Conservation (phyloP, 352 stramenopile genomes). For the Phytophthora colocasiae region DNA sequence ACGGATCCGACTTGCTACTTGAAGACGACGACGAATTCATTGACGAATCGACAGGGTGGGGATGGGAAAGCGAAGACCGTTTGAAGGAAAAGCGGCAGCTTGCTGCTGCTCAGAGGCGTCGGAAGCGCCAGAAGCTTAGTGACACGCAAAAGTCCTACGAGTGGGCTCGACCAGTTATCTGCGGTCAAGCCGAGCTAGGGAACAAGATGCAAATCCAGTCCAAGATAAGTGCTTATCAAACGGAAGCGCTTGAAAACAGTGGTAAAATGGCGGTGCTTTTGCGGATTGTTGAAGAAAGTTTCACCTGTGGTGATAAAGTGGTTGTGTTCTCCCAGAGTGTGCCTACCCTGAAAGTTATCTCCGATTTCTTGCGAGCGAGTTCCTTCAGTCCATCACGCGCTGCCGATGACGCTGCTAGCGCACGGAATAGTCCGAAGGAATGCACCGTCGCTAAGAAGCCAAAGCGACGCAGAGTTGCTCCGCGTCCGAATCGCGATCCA, state of each 20-base stretch:
- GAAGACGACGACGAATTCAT: slow-evolving; percentile 48
- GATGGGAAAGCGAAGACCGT: slow-evolving; percentile 74
- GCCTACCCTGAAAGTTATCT: slow-evolving; percentile 83
- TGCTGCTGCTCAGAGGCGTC: slow-evolving; percentile 51
- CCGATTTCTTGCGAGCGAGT: slow-evolving; percentile 67
- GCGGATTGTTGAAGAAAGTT: slow-evolving; percentile 77
- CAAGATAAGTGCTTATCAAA: slow-evolving; percentile 39
- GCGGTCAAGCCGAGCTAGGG: slow-evolving; percentile 16
- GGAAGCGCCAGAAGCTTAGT: slow-evolving; percentile 70
- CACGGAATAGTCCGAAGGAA: slow-evolving; percentile 22
- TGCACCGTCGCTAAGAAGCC: slow-evolving; percentile 19
- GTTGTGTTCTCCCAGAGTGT: slow-evolving; percentile 92
- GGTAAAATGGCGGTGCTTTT: slow-evolving; percentile 85
- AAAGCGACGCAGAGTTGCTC: slow-evolving; percentile 41
- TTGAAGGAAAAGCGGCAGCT: slow-evolving; percentile 58
- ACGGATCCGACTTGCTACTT: slow-evolving; percentile 20
- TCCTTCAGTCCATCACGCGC: slow-evolving; percentile 53
- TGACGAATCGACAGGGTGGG: slow-evolving; percentile 54
- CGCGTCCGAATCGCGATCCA: slow-evolving; percentile 56
- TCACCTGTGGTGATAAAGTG: slow-evolving; percentile 80
- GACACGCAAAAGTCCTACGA: slow-evolving; percentile 70
- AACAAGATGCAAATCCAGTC: not conserved
- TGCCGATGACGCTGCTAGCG: slow-evolving; percentile 35
- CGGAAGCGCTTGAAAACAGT: slow-evolving; percentile 70
- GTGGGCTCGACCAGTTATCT: slow-evolving; percentile 67